Base-by-base conservation (phyloP, 108 stramenopile genomes). In the Stephanodiscus triporus region DNA sequence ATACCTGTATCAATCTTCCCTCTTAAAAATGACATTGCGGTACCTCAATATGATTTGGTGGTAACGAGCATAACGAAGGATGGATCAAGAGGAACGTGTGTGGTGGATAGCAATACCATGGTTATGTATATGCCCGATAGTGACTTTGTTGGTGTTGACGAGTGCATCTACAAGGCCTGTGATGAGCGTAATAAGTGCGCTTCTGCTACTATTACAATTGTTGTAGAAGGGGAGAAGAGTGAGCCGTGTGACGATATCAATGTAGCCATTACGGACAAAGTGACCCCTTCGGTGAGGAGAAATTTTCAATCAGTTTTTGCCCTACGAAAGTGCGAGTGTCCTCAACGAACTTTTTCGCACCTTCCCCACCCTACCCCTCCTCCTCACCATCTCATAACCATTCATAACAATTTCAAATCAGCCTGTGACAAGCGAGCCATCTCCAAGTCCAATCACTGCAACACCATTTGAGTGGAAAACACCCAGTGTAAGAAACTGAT, bases 81-180 rank as follows among this genome's bases (percentile, higher is more conserved):
- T 11, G 75, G 57, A 8, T 24, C 23, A 7, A 67, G 51, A 42
- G 75, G 75, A 76, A 67, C 67, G 43, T 76, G 75, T 13, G 66
- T 76, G 57, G 62, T 58, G 16, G 48, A 68, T 23, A 62, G 43
- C 37, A 11, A 26, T 5, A 51, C 23, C 2, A 16, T 40, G 22
- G 61, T 76, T 8, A 53, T 76, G 66, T 76, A 76, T 22, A 68
- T 76, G 57, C 75, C 75, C 13, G 23, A 76, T 29, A 59, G 48
- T 14, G 48, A 68, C 45, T 76, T 20, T 34, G 23, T 57, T 24
- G 75, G 75, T 6, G 14, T 40, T 36, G 75, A 76, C 34, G 51
- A 37, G 11, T 76, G 75, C 29, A 60, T 55, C 16, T 76, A 76
- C 56, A 10, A 62, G 47, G 48, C 66, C 7, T 76, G 75, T 26